Base-by-base conservation (phyloP, 371 early-diverging fungal species). In the Syncephalastrum contaminatum region DNA sequence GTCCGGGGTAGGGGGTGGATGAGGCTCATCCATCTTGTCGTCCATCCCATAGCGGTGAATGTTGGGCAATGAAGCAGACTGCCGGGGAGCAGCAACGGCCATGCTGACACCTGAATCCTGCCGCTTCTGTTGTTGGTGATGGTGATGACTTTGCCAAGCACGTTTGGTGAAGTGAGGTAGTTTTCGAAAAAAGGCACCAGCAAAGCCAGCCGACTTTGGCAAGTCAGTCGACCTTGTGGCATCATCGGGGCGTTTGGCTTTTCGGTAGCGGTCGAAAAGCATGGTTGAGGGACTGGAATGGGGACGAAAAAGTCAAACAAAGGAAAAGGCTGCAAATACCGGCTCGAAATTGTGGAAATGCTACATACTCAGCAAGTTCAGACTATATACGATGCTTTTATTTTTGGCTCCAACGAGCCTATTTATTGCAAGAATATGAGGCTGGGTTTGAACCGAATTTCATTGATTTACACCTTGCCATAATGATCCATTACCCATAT, bases 221-320 rank as follows among this genome's bases (percentile, higher is more conserved):
- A 22, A 44, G 51, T 48, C 16, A 18, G 47, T 51, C 48, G 53
- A 47, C 40, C 47, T 49, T 36, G 57, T 19, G 27, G 48, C 21
- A 56, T 62, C 63, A 13, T 56, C 59, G 7, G 62, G 59, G 27
- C 62, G 55, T 54, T 67, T 67, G 48, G 64, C 56, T 49, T 61
- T 69, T 67, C 67, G 60, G 52, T 73, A 73, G 15, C 70, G 58
- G 59, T 69, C 70, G 59, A 73, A 73, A 16, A 73, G 49, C 73
- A 73, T 73, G 10, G 47, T 44, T 43, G 50, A 43, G 22, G n/a
- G 41, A 21, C 41, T n/a, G 42, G 41, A 52, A 50, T 27, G 50
- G 50, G 25, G 36, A 18, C 24, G 8, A 30, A 10, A 13, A 25
- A 36, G 50, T 25, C 42, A 39, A 18, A 52, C 14, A 57, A 43